Evolutionary conservation across 2,329 filamentous ascomycete genomes (phyloP).

Genomic region (Trichoderma afroharzianum): DNA sequence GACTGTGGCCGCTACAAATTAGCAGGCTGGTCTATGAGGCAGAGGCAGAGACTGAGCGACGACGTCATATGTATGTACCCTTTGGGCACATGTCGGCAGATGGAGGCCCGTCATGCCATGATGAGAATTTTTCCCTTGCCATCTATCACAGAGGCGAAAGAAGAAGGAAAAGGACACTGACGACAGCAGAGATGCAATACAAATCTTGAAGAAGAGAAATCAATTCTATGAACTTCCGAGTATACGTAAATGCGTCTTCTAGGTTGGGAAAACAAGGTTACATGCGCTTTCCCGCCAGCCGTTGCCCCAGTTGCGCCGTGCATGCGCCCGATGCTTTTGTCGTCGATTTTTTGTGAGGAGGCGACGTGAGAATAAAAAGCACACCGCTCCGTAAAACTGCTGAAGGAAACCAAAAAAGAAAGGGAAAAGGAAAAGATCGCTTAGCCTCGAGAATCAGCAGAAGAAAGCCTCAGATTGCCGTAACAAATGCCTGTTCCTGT

Average conservation of each 20-base stretch:
- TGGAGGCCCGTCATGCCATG: background rate
- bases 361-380: background rate
- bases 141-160: background rate
- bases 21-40: background rate
- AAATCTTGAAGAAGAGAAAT: background rate
- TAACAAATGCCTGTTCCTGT: background rate
- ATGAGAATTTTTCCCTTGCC: background rate
- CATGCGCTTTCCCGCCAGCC: background rate
- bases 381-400: background rate
- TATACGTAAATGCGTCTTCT: background rate
- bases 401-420: background rate
- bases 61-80: slow-evolving; percentile 7
- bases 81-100: background rate
- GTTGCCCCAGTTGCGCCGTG: background rate
- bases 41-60: background rate
- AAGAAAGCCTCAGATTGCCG: background rate
- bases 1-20: background rate
- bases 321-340: background rate
- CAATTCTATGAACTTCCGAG: background rate
- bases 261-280: background rate
- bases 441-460: slow-evolving; percentile 1
- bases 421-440: background rate
- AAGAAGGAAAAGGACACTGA: background rate
- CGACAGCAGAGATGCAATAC: no score
- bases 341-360: background rate